Evolutionary conservation across 441 rosid genomes (phyloP).

Genomic region (Gossypium laxum): DNA sequence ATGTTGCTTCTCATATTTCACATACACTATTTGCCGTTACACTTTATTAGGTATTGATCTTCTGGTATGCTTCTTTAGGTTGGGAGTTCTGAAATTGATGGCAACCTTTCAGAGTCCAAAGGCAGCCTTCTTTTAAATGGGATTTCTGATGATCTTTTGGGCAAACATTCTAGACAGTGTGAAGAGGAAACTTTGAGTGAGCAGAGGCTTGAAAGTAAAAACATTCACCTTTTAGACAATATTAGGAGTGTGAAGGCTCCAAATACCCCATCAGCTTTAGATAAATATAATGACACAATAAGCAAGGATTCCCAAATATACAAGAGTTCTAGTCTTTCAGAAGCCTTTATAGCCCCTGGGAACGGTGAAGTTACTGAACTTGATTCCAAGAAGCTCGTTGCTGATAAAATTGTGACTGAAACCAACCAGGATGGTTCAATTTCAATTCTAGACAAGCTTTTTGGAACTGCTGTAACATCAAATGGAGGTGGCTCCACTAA

Average conservation of each 20-base stretch:
- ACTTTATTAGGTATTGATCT: not conserved
- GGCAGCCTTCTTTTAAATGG: constrained; percentile 25
- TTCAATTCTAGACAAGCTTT: constrained; percentile 72
- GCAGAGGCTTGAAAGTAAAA: constrained; percentile 30
- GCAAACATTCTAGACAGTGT: constrained; percentile 6
- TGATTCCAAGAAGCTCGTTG: constrained; percentile 28
- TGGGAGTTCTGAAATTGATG: constrained; percentile 40
- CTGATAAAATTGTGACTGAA: constrained; percentile 29
- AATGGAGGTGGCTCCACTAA: constrained; percentile 39
- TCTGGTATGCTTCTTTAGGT: constrained; percentile 32
- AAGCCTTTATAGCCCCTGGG: constrained; percentile 28
- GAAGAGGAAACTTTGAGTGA: constrained; percentile 28
- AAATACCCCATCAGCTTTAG: constrained; percentile 31
- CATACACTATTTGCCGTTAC: not conserved
- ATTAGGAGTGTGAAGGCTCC: constrained; percentile 25
- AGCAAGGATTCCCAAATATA: constrained; percentile 25
- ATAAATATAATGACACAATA: constrained; percentile 30
- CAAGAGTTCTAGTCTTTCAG: constrained; percentile 33
- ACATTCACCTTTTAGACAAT: constrained; percentile 18
- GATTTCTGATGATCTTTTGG: constrained; percentile 32
- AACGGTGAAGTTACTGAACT: constrained; percentile 32
- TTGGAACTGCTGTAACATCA: constrained; percentile 48
- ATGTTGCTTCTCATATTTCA: not conserved
- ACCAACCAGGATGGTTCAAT: constrained; percentile 32
- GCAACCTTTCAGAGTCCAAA: constrained; percentile 33